Evolutionary conservation across 805 yeast species (phyloP).

Genomic region (Yamadazyma tumulicola): DNA sequence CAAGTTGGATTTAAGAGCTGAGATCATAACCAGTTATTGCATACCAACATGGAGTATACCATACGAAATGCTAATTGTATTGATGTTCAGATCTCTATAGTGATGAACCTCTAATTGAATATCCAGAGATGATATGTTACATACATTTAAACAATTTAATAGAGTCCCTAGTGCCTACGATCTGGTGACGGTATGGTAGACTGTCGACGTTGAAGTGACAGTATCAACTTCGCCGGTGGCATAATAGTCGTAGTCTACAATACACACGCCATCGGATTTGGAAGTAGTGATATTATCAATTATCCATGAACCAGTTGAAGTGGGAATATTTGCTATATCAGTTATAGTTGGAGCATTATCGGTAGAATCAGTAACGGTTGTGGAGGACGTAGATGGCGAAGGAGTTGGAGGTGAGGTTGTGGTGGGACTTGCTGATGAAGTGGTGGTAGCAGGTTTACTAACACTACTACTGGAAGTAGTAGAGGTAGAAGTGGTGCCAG

Average conservation of each 20-base stretch:
- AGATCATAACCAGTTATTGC: neutral
- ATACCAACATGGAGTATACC: neutral
- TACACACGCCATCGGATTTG: slow-evolving; percentile 27
- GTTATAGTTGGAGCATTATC: slow-evolving; percentile 26
- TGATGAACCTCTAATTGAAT: no score
- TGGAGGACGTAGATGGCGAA: slow-evolving; percentile 11
- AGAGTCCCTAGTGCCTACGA: slow-evolving; percentile 10
- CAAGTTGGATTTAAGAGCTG: no score
- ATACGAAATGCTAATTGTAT: neutral
- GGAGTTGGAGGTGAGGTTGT: slow-evolving; percentile 10
- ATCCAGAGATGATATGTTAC: neutral
- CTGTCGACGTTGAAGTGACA: slow-evolving; percentile 36
- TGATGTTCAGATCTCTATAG: no score
- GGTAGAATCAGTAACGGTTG: slow-evolving; percentile 5
- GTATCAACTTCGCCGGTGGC: slow-evolving; percentile 29
- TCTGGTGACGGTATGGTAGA: slow-evolving; percentile 31
- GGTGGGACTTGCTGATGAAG: slow-evolving; percentile 9
- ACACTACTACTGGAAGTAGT: slow-evolving; percentile 9
- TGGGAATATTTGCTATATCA: slow-evolving; percentile 20
- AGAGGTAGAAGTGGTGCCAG: slow-evolving; percentile 6
- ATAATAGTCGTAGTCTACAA: slow-evolving; percentile 37
- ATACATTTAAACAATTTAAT: slow-evolving; percentile 4
- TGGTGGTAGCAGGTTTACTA: slow-evolving; percentile 10
- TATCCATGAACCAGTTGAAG: slow-evolving; percentile 29
- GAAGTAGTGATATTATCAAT: slow-evolving; percentile 32